Conservation (phyloP, 208 protist genomes). For the Acanthamoeba healyi region DNA sequence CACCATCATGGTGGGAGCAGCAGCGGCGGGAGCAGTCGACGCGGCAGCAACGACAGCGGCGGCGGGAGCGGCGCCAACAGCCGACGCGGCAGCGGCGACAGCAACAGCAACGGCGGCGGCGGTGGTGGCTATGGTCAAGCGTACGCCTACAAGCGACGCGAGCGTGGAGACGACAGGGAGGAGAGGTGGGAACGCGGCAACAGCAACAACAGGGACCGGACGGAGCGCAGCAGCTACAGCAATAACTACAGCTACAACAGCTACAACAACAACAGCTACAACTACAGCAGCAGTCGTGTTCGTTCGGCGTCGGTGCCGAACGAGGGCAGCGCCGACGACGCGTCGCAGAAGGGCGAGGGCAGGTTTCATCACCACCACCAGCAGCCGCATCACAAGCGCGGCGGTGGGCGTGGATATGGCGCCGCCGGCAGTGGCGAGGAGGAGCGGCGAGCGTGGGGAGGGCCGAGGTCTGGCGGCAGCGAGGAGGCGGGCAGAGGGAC, state of each 20-base stretch:
- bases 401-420: too few relatives aligned
- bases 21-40: background rate
- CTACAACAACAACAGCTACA: background rate
- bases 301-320: background rate
- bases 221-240: background rate
- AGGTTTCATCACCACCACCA: too few relatives aligned
- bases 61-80: background rate
- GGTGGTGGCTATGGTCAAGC: too few relatives aligned
- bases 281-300: background rate
- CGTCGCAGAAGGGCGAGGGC: too few relatives aligned
- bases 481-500: background rate
- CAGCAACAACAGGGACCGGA: background rate
- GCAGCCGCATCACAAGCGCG: too few relatives aligned
- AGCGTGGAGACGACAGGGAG: background rate
- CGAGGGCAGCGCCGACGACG: too few relatives aligned
- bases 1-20: too few relatives aligned
- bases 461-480: too few relatives aligned
- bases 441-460: too few relatives aligned
- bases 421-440: too few relatives aligned
- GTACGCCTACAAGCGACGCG: constrained; percentile 9
- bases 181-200: background rate
- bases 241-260: background rate
- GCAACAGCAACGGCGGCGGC: background rate
- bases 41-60: background rate
- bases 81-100: background rate